Conservation (phyloP, 306 rosid genomes). For the Rubus idaeus region DNA sequence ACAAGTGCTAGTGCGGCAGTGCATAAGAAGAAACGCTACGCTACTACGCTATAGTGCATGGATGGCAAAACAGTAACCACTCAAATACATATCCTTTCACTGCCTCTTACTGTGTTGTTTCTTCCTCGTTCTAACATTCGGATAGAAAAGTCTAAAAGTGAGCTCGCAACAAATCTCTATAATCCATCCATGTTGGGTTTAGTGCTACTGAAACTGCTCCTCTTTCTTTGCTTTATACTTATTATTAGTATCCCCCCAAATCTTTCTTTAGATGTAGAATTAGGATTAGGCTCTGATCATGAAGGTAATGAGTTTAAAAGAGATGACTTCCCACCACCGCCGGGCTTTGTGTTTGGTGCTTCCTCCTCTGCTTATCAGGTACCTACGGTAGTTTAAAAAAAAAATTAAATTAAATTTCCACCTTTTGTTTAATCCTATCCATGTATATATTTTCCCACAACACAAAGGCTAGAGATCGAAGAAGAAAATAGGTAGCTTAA, state of each 20-base stretch:
- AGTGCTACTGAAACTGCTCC: neutral
- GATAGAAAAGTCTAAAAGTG: neutral
- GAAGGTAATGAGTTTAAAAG: constrained; percentile 28
- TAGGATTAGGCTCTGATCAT: neutral
- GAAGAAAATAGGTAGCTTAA: neutral
- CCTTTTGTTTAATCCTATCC: neutral
- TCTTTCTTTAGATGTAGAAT: neutral
- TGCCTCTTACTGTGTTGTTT: neutral
- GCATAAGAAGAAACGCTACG: no score
- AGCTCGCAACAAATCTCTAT: neutral
- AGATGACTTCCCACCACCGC: constrained; percentile 50
- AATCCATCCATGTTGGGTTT: neutral
- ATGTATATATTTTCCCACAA: neutral
- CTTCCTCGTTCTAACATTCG: neutral
- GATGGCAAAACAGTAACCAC: neutral
- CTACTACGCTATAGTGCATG: no score
- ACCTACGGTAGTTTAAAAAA: neutral
- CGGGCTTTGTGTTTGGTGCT: constrained; percentile 64
- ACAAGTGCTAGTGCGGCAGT: no score
- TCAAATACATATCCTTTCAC: neutral
- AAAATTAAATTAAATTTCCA: neutral
- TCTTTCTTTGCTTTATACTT: neutral
- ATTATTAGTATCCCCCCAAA: neutral
- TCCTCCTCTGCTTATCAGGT: constrained; percentile 78
- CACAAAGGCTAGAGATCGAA: neutral